A percentile compares a stretch with the other conserved stretches of the same genome.
Evolutionary conservation across 257 asterid genomes (phyloP).

Genomic region (Petrea volubilis): DNA sequence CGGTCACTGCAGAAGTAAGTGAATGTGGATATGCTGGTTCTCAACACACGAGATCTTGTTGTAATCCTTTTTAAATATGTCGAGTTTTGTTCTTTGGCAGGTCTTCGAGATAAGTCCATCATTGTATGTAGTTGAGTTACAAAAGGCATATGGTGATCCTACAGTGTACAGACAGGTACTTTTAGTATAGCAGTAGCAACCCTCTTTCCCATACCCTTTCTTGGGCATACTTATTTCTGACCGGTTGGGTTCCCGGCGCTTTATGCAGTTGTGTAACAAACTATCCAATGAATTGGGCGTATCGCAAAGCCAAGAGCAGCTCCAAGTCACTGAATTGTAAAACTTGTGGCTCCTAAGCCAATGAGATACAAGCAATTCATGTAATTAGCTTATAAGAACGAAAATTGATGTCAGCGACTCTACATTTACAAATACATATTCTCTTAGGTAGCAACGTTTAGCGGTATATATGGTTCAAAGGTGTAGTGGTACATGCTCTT

Average conservation of each 20-base stretch:
- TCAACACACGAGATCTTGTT: not conserved
- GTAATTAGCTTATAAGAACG: not conserved
- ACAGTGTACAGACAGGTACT: slow-evolving; percentile 74
- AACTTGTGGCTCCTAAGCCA: not conserved
- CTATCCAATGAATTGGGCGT: slow-evolving; percentile 81
- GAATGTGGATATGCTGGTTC: not conserved
- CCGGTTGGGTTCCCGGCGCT: not conserved
- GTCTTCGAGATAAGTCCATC: slow-evolving; percentile 88
- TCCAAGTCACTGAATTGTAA: slow-evolving; percentile 31
- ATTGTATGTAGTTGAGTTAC: slow-evolving; percentile 77
- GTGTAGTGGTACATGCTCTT: too few relatives aligned
- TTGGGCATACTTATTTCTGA: not conserved
- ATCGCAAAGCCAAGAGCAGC: slow-evolving; percentile 47
- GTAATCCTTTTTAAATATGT: not conserved
- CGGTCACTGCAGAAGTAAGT: slow-evolving; percentile 81
- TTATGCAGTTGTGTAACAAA: slow-evolving; percentile 76
- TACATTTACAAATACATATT: too few relatives aligned
- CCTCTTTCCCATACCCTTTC: not conserved
- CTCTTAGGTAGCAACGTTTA: too few relatives aligned
- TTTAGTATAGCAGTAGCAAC: not conserved
- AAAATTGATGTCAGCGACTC: not conserved
- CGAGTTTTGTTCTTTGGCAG: slow-evolving; percentile 39
- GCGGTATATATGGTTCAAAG: too few relatives aligned
- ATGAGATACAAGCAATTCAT: not conserved
- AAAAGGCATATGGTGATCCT: slow-evolving; percentile 73